Evolutionary conservation across 2,329 filamentous ascomycete species (phyloP).

Genomic region (Alternaria arborescens): DNA sequence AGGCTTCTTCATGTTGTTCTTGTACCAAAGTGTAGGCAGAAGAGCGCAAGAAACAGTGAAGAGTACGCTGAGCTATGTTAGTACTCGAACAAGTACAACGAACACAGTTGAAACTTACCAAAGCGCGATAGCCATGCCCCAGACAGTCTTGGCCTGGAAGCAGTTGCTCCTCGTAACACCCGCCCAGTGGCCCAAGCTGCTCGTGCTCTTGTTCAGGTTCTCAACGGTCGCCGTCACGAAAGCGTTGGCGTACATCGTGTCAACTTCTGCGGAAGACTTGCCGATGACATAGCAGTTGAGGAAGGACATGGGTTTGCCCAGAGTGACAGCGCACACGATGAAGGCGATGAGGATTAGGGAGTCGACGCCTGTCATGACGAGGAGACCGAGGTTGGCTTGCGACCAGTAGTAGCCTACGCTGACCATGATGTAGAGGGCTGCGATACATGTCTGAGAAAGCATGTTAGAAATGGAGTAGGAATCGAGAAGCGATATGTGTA

Average conservation of each 20-base stretch:
- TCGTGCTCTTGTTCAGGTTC: slow-evolving; percentile 61
- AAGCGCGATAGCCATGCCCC: slow-evolving; percentile 83
- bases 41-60: slow-evolving; percentile 57
- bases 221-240: slow-evolving; percentile 63
- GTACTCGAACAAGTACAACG: background rate
- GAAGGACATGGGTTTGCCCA: slow-evolving; percentile 82
- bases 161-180: slow-evolving; percentile 71
- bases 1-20: slow-evolving; percentile 55
- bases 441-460: slow-evolving; percentile 74
- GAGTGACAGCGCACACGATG: slow-evolving; percentile 76
- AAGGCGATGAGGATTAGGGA: slow-evolving; percentile 75
- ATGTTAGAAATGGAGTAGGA: slow-evolving; percentile 13
- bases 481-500: slow-evolving; percentile 25
- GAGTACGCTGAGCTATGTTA: slow-evolving; percentile 50
- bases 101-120: slow-evolving; percentile 60
- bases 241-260: slow-evolving; percentile 59
- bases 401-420: slow-evolving; percentile 84
- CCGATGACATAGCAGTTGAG: slow-evolving; percentile 72
- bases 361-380: slow-evolving; percentile 75
- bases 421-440: slow-evolving; percentile 74
- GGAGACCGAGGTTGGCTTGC: slow-evolving; percentile 76
- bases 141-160: slow-evolving; percentile 84
- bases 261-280: slow-evolving; percentile 55
- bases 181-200: slow-evolving; percentile 63
- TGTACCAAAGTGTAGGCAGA: slow-evolving; percentile 59